Evolutionary conservation across 129 eudicot species (phyloP).

Genomic region (Pseudognaphalium luteoalbum): DNA sequence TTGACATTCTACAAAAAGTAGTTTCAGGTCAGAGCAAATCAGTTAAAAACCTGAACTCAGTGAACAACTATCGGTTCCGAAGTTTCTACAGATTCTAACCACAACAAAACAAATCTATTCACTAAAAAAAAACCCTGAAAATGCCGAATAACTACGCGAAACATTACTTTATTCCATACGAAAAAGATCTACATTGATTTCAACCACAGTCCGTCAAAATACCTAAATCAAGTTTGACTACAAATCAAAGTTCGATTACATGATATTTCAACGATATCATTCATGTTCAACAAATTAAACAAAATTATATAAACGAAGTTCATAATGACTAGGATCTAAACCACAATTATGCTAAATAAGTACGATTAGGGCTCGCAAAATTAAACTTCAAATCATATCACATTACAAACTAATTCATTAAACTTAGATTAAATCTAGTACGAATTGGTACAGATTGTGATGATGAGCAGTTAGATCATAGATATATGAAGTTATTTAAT

Average conservation of each 20-base stretch:
- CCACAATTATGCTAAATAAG: not conserved
- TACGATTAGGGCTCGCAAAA: constrained; percentile 22
- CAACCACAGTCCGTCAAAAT: not conserved
- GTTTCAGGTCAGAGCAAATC: constrained; percentile 4
- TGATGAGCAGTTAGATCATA: constrained; percentile 7
- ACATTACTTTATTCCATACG: not conserved
- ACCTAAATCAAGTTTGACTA: not conserved
- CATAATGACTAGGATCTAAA: constrained; percentile 13
- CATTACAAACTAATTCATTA: not conserved
- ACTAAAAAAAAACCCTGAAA: not conserved
- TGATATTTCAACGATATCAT: not conserved
- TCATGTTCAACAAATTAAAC: constrained; percentile 3
- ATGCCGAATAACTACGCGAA: not conserved
- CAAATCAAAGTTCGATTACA: constrained; percentile 18
- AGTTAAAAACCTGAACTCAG: not conserved
- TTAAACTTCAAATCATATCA: constrained; percentile 1
- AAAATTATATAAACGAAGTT: not conserved
- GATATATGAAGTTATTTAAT: not conserved
- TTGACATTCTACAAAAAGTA: not conserved
- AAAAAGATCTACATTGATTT: constrained; percentile 4
- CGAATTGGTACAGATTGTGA: not conserved
- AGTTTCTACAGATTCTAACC: not conserved
- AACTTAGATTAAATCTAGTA: not conserved
- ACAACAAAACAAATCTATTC: not conserved
- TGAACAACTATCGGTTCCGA: not conserved